phyloP scores from a whole-genome alignment of 305 asterid species.

The Withania somnifera region DNA sequence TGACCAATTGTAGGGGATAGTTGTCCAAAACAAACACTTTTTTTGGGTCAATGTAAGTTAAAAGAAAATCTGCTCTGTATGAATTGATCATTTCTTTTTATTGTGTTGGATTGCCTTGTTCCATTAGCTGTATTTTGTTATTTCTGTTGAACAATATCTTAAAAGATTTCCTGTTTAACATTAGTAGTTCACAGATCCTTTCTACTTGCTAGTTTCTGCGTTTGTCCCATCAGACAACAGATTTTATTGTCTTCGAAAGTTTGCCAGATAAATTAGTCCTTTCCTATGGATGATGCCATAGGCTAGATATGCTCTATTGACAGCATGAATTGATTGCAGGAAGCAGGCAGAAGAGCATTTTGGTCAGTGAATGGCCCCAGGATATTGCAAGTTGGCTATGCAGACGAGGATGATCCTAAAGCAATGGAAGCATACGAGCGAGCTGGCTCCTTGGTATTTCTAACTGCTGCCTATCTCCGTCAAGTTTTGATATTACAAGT shows the following conservation, averaged over 20 bases:
- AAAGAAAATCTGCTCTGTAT: not conserved
- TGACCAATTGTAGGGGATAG: not conserved
- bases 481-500: too few species aligned
- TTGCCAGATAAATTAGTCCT: not conserved
- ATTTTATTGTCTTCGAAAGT: not conserved
- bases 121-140: not conserved
- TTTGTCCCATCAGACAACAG: not conserved
- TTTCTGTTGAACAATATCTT: too few species aligned
- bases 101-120: not conserved
- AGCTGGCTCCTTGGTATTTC: constrained; percentile 78
- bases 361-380: constrained; percentile 95
- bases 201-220: not conserved
- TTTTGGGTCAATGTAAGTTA: not conserved
- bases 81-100: not conserved
- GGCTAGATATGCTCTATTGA: not conserved
- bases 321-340: constrained; percentile 29
- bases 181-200: not conserved
- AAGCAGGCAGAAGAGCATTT: constrained; percentile 86
- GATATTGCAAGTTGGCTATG: constrained; percentile 81
- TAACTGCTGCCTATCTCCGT: not conserved
- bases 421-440: constrained; percentile 92
- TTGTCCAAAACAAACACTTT: not conserved
- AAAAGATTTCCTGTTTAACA: not conserved
- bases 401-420: constrained; percentile 66
- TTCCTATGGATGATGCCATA: not conserved